Percentiles rank a stretch among this genome's conserved stretches.
phyloP scores from a whole-genome alignment of 106 monocot species.

The Dendrobium officinale region DNA sequence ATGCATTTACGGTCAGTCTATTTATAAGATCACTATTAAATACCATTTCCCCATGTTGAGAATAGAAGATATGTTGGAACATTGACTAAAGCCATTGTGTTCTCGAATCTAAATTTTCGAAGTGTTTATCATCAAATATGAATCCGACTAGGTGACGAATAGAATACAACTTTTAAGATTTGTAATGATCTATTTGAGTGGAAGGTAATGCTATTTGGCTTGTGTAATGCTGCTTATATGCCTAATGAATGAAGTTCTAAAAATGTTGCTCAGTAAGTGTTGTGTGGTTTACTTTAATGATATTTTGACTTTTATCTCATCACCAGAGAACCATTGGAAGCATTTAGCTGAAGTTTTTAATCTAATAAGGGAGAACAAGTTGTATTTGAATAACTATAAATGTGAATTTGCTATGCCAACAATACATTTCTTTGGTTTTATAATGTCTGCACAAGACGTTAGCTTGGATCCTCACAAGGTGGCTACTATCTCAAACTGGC shows the following conservation, averaged over 20 bases:
- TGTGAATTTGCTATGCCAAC: no score
- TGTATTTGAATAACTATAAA: not conserved
- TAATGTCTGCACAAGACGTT: not conserved
- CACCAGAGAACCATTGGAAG: not conserved
- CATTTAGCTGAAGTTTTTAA: not conserved
- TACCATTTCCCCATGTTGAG: not conserved
- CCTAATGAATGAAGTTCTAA: constrained; percentile 5
- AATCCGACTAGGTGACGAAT: not conserved
- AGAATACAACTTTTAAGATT: constrained; percentile 15
- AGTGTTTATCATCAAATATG: constrained; percentile 18
- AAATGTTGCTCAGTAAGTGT: not conserved
- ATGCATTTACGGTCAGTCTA: not conserved
- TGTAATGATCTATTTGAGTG: constrained; percentile 9
- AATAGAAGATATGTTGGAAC: constrained; percentile 1
- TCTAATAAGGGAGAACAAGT: no score
- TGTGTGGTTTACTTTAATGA: constrained; percentile 16
- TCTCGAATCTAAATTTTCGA: constrained; percentile 7
- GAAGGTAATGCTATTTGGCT: constrained; percentile 16
- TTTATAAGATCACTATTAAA: constrained; percentile 13
- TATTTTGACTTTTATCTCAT: not conserved
- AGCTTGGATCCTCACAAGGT: not conserved
- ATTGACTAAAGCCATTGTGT: not conserved
- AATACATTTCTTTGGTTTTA: no score
- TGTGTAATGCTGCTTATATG: constrained; percentile 14
- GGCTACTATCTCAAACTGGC: not conserved